Evolutionary conservation across 257 asterid genomes (phyloP), one percentile per base, ranked within the genome.

Genomic region (Vinca minor): DNA sequence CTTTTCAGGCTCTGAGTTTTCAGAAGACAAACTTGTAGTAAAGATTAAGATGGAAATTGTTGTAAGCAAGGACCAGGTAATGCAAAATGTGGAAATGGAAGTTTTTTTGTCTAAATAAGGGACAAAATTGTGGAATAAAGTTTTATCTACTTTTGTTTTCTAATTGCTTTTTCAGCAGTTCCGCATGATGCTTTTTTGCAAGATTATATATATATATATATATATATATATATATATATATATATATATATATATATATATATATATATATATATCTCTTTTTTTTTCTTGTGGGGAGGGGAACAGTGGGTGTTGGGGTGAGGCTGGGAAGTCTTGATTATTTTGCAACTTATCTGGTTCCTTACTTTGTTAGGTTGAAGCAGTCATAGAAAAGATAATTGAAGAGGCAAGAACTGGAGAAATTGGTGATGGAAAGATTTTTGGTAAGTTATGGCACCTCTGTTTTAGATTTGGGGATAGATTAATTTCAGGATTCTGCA

Each of bases 31-130:
- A 14, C 83, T 91, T 76, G 85, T 88, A 25, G 85, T 81, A 26
- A 91, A 91, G 82, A 86, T 88, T 48, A 91, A 91, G 85, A 82
- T 91, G 95, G 98, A 91, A 82, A 86, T 91, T 77, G 95, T 91
- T 77, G 93, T 91, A 55, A 74, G 90, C 95, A 84, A 85, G 76
- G 91, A 85, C 72, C 95, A 85, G 95, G 98, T 91, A 79, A 64
- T 36, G 35, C 42, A 70, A 20, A 64, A 58, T 25, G 11, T 11
- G 29, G 20, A 25, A 31, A 44, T 60, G 61, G 41, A 66, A 35
- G 42, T 63, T 36, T 56, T 38, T 25, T 46, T 9, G 14, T n/a
- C n/a, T 12, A 38, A 25, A 10, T 18, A n/a, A 10, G 21, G 45
- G 26, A 10, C 31, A 5, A 21, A 39, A 35, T 29, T 50, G 45